Evolutionary conservation across 2,329 filamentous ascomycete genomes (phyloP), one percentile per base, ranked within the genome.

Genomic region (Cladophialophora bantiana): DNA sequence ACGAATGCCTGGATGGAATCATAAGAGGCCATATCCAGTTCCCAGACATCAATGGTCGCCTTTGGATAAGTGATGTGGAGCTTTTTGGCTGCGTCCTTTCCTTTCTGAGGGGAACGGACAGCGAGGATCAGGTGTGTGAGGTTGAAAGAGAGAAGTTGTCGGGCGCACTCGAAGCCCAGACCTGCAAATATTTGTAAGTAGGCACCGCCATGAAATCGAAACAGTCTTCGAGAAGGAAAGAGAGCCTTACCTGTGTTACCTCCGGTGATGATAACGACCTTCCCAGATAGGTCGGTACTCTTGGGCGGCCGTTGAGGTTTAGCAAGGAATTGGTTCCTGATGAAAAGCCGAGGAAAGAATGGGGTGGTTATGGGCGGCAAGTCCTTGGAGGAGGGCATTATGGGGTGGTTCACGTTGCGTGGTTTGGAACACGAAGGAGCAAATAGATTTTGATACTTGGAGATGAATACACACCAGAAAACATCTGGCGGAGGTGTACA

Each of bases 251-350:
- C 58, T 0, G 72, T 74, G 66, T 84, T 86, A 20, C 78, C 74
- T 1, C 85, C 85, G 0, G 84, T 85, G 13, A 86, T 75, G 48
- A 86, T 81, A 55, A 81, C 80, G 0, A 78, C 79, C 64, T 81
- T 74, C 1, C 77, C 75, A 0, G 74, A 71, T 13, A 83, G 68
- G 40, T 64, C 45, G 34, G 68, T 70, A 18, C 34, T 20, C 35
- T 59, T 38, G 5, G 68, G 64, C 6, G 66, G 69, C 52, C 57
- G 65, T 66, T 66, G 60, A 20, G 67, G 67, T 54, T 68, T 72
- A 15, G 68, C 64, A 52, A 59, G 59, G 59, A 74, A 73, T 62
- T 74, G 72, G 34, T 72, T 72, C 34, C 64, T 65, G 54, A 70
- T 61, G 63, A 73, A 73, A 40, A 70, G 52, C 18, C 69, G 68